A percentile compares a stretch with the other conserved stretches of the same genome.
Evolutionary conservation across 169 alveolate species (phyloP).

Genomic region (Plasmodium knowlesi): DNA sequence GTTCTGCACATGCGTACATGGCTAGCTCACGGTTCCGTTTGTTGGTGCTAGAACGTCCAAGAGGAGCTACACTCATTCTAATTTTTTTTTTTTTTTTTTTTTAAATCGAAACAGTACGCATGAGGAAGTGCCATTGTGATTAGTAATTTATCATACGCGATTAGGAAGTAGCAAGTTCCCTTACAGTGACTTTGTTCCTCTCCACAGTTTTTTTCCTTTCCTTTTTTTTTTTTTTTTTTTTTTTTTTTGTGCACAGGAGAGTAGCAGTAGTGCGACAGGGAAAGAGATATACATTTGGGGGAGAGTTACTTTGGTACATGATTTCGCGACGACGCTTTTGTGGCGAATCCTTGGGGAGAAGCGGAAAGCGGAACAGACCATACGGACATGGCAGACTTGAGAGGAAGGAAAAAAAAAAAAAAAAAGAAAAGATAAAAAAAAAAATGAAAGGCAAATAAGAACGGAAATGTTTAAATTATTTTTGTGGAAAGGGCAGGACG

Average conservation of each 20-base stretch:
- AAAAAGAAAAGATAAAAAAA: background rate
- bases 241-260: background rate
- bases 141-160: background rate
- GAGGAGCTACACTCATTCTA: background rate
- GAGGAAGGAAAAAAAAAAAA: background rate
- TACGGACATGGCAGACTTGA: background rate
- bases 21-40: background rate
- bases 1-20: background rate
- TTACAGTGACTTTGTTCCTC: background rate
- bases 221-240: too few relatives aligned
- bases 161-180: background rate
- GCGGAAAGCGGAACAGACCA: background rate
- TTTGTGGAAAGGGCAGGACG: slow-evolving; percentile 24
- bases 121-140: background rate
- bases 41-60: background rate
- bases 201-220: too few relatives aligned
- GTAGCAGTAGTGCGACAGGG: background rate
- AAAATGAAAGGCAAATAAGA: slow-evolving; percentile 6
- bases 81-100: too few relatives aligned
- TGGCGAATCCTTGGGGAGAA: background rate
- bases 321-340: background rate
- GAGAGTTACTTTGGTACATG: background rate
- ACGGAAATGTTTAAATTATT: slow-evolving; percentile 67
- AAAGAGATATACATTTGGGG: background rate
- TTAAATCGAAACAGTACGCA: background rate